phyloP scores from a whole-genome alignment of 305 asterid species.

The Nicotiana rustica region DNA sequence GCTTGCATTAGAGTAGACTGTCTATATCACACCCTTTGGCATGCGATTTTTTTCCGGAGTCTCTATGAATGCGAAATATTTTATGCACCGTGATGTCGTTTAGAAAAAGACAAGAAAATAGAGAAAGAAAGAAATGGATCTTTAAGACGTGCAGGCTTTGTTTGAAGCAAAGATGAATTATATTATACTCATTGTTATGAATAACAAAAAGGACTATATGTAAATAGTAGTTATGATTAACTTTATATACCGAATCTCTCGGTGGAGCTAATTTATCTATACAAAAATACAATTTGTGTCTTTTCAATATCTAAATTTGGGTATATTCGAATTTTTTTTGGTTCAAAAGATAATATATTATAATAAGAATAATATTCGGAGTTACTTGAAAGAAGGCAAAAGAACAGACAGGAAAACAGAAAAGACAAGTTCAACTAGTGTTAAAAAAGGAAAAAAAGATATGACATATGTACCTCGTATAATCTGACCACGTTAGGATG shows the following conservation, averaged over 20 bases:
- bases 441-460: background rate
- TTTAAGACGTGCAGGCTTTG: slow-evolving; percentile 4
- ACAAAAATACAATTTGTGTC: slow-evolving; percentile 14
- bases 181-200: background rate
- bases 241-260: background rate
- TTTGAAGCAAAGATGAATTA: slow-evolving; percentile 11
- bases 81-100: too few species aligned
- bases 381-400: background rate
- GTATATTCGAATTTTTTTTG: background rate
- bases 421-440: background rate
- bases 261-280: slow-evolving; percentile 5
- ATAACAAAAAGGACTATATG: background rate
- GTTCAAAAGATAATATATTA: background rate
- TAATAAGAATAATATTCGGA: background rate
- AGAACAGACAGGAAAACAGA: background rate
- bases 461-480: slow-evolving; percentile 62
- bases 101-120: background rate
- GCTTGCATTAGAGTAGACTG: too few species aligned
- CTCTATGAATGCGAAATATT: too few species aligned
- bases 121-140: background rate
- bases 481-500: slow-evolving; percentile 94
- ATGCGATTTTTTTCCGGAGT: too few species aligned
- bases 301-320: background rate
- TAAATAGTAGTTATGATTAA: background rate
- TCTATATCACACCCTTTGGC: too few species aligned